These are phyloP conservation scores for Balamuthia mandrillaris DNA, from an alignment of 208 protist species.

Conservation along the genomic window DNA sequence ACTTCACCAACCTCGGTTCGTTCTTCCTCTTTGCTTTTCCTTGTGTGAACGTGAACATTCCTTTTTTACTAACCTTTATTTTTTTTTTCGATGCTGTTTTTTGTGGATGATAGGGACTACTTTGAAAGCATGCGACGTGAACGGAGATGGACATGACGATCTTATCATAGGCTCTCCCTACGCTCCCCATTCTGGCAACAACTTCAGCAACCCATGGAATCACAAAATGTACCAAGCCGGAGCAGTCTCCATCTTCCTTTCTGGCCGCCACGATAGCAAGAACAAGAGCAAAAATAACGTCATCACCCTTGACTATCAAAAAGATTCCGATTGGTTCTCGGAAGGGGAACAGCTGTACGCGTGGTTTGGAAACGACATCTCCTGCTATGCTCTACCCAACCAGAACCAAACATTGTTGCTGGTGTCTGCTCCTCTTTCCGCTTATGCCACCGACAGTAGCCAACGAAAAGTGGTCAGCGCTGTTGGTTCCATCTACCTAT, in stretches of 20 bases:
- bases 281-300: no score
- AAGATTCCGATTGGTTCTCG: constrained; percentile 9
- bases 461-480: no score
- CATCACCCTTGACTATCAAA: background rate
- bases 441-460: no score
- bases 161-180: constrained; percentile 13
- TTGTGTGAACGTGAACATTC: background rate
- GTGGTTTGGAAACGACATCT: background rate
- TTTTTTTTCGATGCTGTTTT: background rate
- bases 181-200: background rate
- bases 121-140: background rate
- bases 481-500: no score
- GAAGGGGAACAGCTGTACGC: background rate
- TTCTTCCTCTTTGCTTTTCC: background rate
- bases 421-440: no score
- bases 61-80: no score
- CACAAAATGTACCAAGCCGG: background rate
- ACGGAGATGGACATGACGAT: constrained; percentile 1
- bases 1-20: background rate
- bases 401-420: no score
- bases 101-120: background rate
- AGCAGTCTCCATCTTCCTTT: background rate
- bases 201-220: background rate
- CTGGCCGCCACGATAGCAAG: background rate
- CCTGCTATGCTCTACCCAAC: background rate